These are phyloP conservation scores for Xylariomycetidae sp. DNA, from an alignment of 2,329 filamentous ascomycete species.

Conservation along the genomic window DNA sequence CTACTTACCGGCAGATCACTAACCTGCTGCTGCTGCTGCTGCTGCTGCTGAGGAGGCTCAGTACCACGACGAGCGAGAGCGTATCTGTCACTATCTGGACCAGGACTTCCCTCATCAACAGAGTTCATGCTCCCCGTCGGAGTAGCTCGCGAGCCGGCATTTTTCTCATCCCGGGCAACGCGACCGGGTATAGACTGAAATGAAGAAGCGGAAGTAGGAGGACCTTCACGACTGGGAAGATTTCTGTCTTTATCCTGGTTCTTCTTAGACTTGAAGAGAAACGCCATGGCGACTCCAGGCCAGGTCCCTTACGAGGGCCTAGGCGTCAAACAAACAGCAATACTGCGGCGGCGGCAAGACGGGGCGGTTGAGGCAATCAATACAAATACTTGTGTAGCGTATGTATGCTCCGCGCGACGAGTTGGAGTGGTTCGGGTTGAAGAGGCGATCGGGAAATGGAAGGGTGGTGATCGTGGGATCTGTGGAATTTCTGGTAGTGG, in stretches of 20 bases:
- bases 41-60: conserved; percentile 33
- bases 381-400: too few species aligned
- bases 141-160: conserved; percentile 54
- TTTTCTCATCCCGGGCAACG: conserved; percentile 52
- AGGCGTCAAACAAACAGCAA: too few species aligned
- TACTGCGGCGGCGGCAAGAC: too few species aligned
- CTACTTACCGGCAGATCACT: conserved; percentile 37
- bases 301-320: conserved; percentile 25
- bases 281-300: conserved; percentile 60
- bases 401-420: too few species aligned
- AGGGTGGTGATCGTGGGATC: conserved; percentile 5
- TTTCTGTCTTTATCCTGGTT: conserved; percentile 63
- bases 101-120: conserved; percentile 54
- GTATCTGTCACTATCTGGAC: conserved; percentile 59
- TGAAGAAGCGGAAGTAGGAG: conserved; percentile 42
- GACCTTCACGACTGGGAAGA: conserved; percentile 51
- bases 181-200: conserved; percentile 46
- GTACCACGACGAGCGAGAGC: conserved; percentile 49
- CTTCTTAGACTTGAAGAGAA: conserved; percentile 80
- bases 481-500: conserved; percentile 11
- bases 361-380: too few species aligned
- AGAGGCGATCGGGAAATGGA: too few species aligned
- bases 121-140: conserved; percentile 77
- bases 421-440: too few species aligned
- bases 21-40: conserved; percentile 21